phyloP scores from a whole-genome alignment of 768 basidiomycete species.

The Ephemerocybe angulata region DNA sequence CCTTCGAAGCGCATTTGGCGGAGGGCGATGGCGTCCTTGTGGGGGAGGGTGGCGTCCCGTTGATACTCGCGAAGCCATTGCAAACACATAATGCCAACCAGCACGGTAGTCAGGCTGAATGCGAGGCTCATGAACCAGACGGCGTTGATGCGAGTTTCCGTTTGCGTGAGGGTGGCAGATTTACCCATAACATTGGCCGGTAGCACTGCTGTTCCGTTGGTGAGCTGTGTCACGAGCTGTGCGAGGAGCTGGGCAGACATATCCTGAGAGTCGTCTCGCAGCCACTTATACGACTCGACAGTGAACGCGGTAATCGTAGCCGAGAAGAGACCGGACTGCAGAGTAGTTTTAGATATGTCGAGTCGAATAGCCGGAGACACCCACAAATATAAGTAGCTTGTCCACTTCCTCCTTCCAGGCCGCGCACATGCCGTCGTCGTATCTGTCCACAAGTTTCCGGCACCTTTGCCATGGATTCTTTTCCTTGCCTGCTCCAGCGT shows the following conservation, averaged over 20 bases:
- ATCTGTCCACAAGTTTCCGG: constrained; percentile 17
- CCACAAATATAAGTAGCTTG: constrained; percentile 31
- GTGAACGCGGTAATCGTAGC: constrained; percentile 36
- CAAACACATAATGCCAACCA: constrained; percentile 15
- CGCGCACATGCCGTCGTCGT: constrained; percentile 28
- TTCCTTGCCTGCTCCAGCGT: constrained; percentile 14
- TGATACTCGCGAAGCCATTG: constrained; percentile 17
- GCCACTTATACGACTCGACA: constrained; percentile 30
- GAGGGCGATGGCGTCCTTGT: constrained; percentile 13
- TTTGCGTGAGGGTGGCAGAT: background rate
- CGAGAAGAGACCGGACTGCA: constrained; percentile 40
- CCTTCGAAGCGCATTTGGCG: constrained; percentile 16
- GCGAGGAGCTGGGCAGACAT: constrained; percentile 24
- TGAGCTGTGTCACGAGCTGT: constrained; percentile 7
- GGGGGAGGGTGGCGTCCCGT: constrained; percentile 11
- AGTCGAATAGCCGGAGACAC: constrained; percentile 6
- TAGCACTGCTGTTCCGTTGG: constrained; percentile 3
- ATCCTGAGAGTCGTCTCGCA: constrained; percentile 27
- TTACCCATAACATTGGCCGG: background rate
- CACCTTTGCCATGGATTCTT: constrained; percentile 26
- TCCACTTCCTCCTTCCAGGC: constrained; percentile 30
- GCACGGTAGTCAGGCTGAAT: constrained; percentile 13
- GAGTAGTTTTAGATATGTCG: background rate
- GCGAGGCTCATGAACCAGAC: constrained; percentile 16
- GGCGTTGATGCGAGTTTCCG: constrained; percentile 13